Evolutionary conservation across 345 rosid genomes (phyloP).

Genomic region (Syzygium jambos): DNA sequence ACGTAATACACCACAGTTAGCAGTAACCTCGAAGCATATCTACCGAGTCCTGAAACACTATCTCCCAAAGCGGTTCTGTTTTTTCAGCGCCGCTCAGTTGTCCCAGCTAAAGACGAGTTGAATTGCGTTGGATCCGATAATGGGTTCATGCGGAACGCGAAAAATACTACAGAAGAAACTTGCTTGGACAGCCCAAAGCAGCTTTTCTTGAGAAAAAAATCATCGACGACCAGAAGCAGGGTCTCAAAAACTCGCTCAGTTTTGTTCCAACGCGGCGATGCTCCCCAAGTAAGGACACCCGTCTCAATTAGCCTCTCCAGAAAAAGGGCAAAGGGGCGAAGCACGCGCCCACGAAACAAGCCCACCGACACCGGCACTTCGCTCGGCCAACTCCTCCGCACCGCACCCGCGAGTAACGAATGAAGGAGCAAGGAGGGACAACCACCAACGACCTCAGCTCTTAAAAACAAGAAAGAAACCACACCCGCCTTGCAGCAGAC

Average conservation of each 20-base stretch:
- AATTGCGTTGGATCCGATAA: neutral
- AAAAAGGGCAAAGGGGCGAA: neutral
- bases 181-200: neutral
- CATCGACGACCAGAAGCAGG: neutral
- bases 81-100: neutral
- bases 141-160: neutral
- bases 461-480: neutral
- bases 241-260: neutral
- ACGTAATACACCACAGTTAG: neutral
- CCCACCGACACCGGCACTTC: neutral
- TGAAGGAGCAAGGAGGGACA: neutral
- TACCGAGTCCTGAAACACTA: neutral
- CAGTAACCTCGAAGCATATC: neutral
- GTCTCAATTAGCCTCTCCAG: neutral
- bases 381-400: neutral
- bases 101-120: neutral
- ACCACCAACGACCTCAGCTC: neutral
- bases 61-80: neutral
- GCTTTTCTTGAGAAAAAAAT: neutral
- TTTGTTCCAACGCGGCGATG: neutral
- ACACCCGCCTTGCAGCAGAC: neutral
- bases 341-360: neutral
- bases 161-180: neutral
- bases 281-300: neutral
- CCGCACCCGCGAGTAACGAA: neutral